Base-by-base conservation (phyloP, 352 stramenopile genomes). In the Globisporangium alternatum region DNA sequence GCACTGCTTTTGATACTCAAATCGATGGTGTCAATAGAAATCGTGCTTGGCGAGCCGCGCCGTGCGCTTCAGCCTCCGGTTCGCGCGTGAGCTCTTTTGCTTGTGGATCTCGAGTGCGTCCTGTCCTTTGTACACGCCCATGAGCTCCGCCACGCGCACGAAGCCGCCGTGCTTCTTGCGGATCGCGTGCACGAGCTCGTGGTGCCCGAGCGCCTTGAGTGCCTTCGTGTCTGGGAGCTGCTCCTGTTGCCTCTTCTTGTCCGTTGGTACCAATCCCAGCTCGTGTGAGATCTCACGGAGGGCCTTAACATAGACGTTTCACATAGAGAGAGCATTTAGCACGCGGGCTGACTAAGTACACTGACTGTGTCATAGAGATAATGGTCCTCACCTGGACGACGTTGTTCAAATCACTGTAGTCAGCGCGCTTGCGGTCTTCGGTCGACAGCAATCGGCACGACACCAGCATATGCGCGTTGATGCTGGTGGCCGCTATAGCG, bases 131-230 rank as follows among this genome's bases (percentile, higher is more conserved):
- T 10, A 45, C 8, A 77, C 61, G 1, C 83, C 83, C 55, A 95
- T 67, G 62, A 88, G 89, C 33, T 66, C 39, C 7, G 83, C 80
- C 19, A 95, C 77, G 28, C 64, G 47, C 31, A 88, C 79, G 35
- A 95, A 78, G 6, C 86, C 83, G 28, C 86, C 86, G 65, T 95
- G 86, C 55, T 92, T 92, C 65, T 95, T 95, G 44, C 82, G 86
- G 64, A 95, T 92, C 8, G 86, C 81, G 35, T 84, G 66, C 41
- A 95, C 71, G 25, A 95, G 65, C 3, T 78, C 69, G 15, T 72
- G 68, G 57, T 91, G 80, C 12, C 83, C 86, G 17, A 89, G 70
- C 1, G 78, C 68, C 55, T 95, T 95, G 0, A 95, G 75, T 41
- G 84, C 21, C 61, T 89, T 89, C 0, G 83, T 93, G 60, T 90